phyloP scores from a whole-genome alignment of 345 rosid species.

The Aquilaria malaccensis region DNA sequence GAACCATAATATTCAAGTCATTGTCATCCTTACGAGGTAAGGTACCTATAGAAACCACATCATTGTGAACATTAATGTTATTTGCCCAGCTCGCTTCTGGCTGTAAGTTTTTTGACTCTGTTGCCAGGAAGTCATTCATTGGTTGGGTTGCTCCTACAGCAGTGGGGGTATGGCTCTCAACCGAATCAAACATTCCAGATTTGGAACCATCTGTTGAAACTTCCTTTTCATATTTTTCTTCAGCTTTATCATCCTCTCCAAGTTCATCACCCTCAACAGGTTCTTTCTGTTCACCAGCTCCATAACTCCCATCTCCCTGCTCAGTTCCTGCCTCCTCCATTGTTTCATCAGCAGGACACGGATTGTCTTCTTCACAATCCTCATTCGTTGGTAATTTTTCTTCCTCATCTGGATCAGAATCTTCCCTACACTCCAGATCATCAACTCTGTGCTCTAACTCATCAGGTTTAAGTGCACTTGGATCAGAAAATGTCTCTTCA shows the following conservation, averaged over 20 bases:
- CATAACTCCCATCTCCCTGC: slow-evolving; percentile 10
- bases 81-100: slow-evolving; percentile 41
- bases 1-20: slow-evolving; percentile 42
- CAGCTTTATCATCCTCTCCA: slow-evolving; percentile 31
- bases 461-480: slow-evolving; percentile 50
- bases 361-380: slow-evolving; percentile 28
- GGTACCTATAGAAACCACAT: slow-evolving; percentile 39
- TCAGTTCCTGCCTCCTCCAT: slow-evolving; percentile 30
- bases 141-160: slow-evolving; percentile 51
- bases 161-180: slow-evolving; percentile 32
- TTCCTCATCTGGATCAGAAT: slow-evolving; percentile 34
- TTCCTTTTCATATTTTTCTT: slow-evolving; percentile 28
- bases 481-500: slow-evolving; percentile 61
- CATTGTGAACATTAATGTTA: slow-evolving; percentile 31
- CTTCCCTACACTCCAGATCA: slow-evolving; percentile 41
- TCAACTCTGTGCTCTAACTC: slow-evolving; percentile 39
- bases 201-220: slow-evolving; percentile 30
- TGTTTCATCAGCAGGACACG: slow-evolving; percentile 35
- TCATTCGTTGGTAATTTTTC: slow-evolving; percentile 33
- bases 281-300: slow-evolving; percentile 31
- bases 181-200: slow-evolving; percentile 29
- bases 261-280: slow-evolving; percentile 33
- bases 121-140: slow-evolving; percentile 33
- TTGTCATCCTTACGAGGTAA: slow-evolving; percentile 40
- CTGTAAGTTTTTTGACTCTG: slow-evolving; percentile 35